Evolutionary conservation across 495 filamentous ascomycete genomes (phyloP).

Genomic region (Staphylotrichum longicolle): DNA sequence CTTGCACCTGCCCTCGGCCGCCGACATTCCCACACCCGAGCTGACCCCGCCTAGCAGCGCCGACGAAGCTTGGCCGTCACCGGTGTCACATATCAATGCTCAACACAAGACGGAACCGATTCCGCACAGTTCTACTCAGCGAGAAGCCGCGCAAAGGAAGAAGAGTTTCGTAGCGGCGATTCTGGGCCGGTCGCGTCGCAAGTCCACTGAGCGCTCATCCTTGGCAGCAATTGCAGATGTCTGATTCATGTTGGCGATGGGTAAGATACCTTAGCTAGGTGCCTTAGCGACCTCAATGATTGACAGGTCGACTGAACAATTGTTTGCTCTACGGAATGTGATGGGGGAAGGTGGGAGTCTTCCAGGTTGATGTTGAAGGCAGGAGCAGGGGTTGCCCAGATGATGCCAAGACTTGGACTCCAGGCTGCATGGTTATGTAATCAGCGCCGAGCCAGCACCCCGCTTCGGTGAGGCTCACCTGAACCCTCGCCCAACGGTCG

Average conservation of each 20-base stretch:
- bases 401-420: too few species aligned
- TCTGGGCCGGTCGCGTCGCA: slow-evolving; percentile 40
- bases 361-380: too few species aligned
- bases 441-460: not conserved
- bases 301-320: not conserved
- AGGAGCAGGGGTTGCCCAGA: too few species aligned
- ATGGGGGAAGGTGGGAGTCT: not conserved
- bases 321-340: not conserved
- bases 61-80: slow-evolving; percentile 21
- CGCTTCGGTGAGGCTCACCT: slow-evolving; percentile 23
- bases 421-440: slow-evolving; percentile 15
- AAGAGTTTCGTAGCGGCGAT: slow-evolving; percentile 53
- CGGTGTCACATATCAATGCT: slow-evolving; percentile 10
- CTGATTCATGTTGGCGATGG: too few species aligned
- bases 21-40: slow-evolving; percentile 17
- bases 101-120: too few species aligned
- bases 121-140: slow-evolving; percentile 2
- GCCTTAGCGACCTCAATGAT: not conserved
- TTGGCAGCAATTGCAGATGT: slow-evolving; percentile 19
- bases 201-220: slow-evolving; percentile 18
- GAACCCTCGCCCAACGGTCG: not conserved
- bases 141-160: slow-evolving; percentile 43
- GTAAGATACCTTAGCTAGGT: too few species aligned
- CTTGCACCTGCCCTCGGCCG: slow-evolving; percentile 19
- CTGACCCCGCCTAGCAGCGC: slow-evolving; percentile 33